These are phyloP conservation scores for Discostella stelligeroides DNA, from an alignment of 108 stramenopile species.

Conservation along the genomic window DNA sequence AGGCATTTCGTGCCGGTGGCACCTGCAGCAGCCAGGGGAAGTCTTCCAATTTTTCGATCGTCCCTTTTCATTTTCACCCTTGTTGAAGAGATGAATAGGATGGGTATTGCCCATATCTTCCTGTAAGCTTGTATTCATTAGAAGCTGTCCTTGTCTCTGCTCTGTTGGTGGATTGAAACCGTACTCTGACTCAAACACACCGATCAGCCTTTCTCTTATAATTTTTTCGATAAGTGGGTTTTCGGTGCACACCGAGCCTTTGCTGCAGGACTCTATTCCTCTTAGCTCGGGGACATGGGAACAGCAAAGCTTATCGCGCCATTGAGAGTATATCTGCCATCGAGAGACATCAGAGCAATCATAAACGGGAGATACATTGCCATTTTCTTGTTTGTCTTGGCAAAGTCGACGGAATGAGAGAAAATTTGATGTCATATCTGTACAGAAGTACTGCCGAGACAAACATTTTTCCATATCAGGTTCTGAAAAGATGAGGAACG, in stretches of 20 bases:
- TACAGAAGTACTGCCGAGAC: constrained; percentile 70
- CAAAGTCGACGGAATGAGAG: constrained; percentile 60
- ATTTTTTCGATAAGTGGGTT: constrained; percentile 44
- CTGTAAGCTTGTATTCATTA: constrained; percentile 41
- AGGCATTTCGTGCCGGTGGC: constrained; percentile 55
- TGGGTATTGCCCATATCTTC: constrained; percentile 27
- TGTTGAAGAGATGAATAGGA: constrained; percentile 46
- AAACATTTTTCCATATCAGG: constrained; percentile 61
- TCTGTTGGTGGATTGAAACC: constrained; percentile 36
- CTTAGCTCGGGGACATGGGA: constrained; percentile 42
- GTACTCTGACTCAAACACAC: constrained; percentile 36
- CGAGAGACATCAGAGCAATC: constrained; percentile 45
- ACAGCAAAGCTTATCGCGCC: constrained; percentile 46
- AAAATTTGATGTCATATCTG: constrained; percentile 56
- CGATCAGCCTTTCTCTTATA: constrained; percentile 34
- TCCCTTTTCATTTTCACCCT: constrained; percentile 31
- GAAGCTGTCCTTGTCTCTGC: constrained; percentile 29
- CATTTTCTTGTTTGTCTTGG: constrained; percentile 44
- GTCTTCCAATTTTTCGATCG: constrained; percentile 23
- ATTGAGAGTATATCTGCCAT: constrained; percentile 38
- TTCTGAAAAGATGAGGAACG: constrained; percentile 45
- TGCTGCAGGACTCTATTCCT: constrained; percentile 32
- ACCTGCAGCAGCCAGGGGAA: constrained; percentile 74
- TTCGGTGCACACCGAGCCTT: constrained; percentile 25
- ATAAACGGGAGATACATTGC: constrained; percentile 33